Evolutionary conservation across 371 early-diverging fungal genomes (phyloP).

Genomic region (Fennellomyces sp.): DNA sequence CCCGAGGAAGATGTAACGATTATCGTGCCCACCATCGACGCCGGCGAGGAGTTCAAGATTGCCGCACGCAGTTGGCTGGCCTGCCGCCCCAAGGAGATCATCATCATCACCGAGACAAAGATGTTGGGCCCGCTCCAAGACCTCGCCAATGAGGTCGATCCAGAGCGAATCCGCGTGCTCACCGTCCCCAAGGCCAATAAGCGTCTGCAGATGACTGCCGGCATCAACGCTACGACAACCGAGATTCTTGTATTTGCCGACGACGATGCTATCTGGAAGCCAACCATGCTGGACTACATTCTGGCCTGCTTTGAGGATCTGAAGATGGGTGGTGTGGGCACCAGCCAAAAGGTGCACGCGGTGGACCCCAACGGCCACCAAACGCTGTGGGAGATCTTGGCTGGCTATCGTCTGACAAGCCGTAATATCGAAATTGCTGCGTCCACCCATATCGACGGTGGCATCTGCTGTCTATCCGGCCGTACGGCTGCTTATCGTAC

Average conservation of each 20-base stretch:
- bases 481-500: slow-evolving; percentile 78
- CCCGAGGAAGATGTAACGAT: slow-evolving; percentile 69
- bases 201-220: slow-evolving; percentile 72
- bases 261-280: slow-evolving; percentile 74
- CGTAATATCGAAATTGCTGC: slow-evolving; percentile 75
- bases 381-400: slow-evolving; percentile 74
- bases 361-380: slow-evolving; percentile 55
- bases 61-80: slow-evolving; percentile 73
- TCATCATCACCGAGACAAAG: slow-evolving; percentile 58
- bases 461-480: slow-evolving; percentile 73
- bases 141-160: slow-evolving; percentile 56
- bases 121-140: slow-evolving; percentile 56
- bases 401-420: slow-evolving; percentile 69
- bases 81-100: slow-evolving; percentile 64
- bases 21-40: slow-evolving; percentile 74
- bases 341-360: slow-evolving; percentile 66
- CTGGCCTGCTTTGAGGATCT: slow-evolving; percentile 74
- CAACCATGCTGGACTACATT: slow-evolving; percentile 63
- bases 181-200: slow-evolving; percentile 67
- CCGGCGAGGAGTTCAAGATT: slow-evolving; percentile 72
- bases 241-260: slow-evolving; percentile 74
- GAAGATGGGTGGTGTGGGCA: slow-evolving; percentile 75
- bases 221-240: slow-evolving; percentile 64
- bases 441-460: slow-evolving; percentile 74
- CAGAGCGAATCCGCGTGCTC: slow-evolving; percentile 45